These are phyloP conservation scores for Cyclanthera cordifolia DNA, from an alignment of 306 rosid species.

Conservation along the genomic window DNA sequence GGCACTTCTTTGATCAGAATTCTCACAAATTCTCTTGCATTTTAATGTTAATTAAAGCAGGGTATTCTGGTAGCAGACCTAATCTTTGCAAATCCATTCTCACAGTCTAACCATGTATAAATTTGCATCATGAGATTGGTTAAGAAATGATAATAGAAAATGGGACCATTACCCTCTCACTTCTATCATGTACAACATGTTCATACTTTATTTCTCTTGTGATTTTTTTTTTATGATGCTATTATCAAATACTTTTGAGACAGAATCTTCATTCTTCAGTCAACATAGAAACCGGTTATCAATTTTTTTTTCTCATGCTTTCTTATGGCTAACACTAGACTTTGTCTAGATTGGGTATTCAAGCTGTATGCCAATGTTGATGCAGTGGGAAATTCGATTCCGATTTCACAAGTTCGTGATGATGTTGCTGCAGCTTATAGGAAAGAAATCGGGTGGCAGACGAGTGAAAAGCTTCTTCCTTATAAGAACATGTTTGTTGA, in stretches of 20 bases:
- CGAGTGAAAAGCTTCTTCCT: constrained; percentile 56
- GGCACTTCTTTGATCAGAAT: not conserved
- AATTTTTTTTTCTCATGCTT: no score
- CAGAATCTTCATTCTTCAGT: not conserved
- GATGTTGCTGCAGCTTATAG: constrained; percentile 51
- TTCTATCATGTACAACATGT: not conserved
- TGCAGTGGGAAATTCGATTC: constrained; percentile 72
- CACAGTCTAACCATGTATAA: not conserved
- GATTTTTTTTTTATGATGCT: not conserved
- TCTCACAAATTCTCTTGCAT: not conserved
- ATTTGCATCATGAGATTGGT: not conserved
- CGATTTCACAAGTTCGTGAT: constrained; percentile 47
- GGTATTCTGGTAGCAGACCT: not conserved
- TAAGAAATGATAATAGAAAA: not conserved
- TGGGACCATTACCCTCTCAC: not conserved
- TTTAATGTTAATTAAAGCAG: not conserved
- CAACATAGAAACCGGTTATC: no score
- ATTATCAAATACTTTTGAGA: not conserved
- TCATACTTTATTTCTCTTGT: not conserved
- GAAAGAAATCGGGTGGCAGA: constrained; percentile 57
- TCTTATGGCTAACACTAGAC: not conserved
- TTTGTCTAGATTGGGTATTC: constrained; percentile 10
- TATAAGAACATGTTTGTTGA: constrained; percentile 57
- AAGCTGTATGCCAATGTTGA: constrained; percentile 15
- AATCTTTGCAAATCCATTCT: not conserved